A percentile compares a stretch with the other conserved stretches of the same genome.
phyloP scores from a whole-genome alignment of 2,329 filamentous ascomycete species.

The Stagonosporopsis vannaccii region DNA sequence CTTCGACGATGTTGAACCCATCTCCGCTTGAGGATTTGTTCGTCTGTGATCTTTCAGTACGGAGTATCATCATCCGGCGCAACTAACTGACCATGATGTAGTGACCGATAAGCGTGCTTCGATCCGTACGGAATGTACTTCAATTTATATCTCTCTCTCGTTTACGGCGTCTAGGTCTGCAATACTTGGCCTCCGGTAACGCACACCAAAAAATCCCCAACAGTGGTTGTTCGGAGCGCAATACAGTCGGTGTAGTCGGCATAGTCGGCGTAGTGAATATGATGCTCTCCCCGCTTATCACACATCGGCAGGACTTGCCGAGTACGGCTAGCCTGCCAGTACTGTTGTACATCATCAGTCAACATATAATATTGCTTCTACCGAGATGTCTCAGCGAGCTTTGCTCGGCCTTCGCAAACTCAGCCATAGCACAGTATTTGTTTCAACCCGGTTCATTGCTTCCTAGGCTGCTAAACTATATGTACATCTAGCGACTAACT shows the following conservation, averaged over 20 bases:
- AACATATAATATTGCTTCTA: background rate
- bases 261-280: background rate
- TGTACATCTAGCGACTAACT: slow-evolving; percentile 2
- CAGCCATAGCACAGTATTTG: no score
- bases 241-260: background rate
- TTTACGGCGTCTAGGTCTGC: background rate
- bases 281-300: slow-evolving; percentile 16
- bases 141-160: background rate
- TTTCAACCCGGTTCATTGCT: background rate
- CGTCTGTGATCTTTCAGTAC: background rate
- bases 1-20: slow-evolving; percentile 54
- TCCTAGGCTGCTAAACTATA: slow-evolving; percentile 10
- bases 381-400: background rate
- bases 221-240: background rate
- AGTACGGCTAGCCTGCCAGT: slow-evolving; percentile 18
- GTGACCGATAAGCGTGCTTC: background rate
- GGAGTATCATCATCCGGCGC: no score
- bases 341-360: no score
- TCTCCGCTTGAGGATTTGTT: background rate
- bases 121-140: background rate
- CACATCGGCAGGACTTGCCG: slow-evolving; percentile 26
- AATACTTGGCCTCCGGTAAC: background rate
- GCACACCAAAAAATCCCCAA: background rate
- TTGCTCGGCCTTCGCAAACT: background rate
- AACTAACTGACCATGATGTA: slow-evolving; percentile 4